Percentiles rank a stretch among this genome's conserved stretches.
phyloP scores from a whole-genome alignment of 192 early-diverging fungal genomes.

The Gaertneriomyces semiglobifer region DNA sequence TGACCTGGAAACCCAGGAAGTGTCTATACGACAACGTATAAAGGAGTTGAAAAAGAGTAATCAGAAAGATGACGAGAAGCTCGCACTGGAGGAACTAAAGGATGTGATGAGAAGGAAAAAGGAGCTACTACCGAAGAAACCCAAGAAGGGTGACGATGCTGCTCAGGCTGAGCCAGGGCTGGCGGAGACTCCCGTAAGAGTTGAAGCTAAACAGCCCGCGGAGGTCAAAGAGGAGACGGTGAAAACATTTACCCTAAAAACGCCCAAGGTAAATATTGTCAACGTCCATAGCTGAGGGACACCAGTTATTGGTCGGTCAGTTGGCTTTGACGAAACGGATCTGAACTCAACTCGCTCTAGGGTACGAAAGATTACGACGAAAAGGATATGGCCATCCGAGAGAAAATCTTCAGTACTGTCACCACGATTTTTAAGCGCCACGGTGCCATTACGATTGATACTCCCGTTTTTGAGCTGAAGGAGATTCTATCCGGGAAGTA shows the following conservation, averaged over 20 bases:
- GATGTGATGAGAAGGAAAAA: constrained; percentile 20
- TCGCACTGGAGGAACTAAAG: constrained; percentile 18
- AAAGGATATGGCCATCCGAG: constrained; percentile 96
- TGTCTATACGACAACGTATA: constrained; percentile 2
- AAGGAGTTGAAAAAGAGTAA: constrained; percentile 28
- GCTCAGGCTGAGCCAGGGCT: background rate
- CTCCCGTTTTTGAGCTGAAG: constrained; percentile 96
- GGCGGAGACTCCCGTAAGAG: background rate
- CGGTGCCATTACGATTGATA: constrained; percentile 97
- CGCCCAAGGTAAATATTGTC: constrained; percentile 23
- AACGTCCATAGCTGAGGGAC: background rate
- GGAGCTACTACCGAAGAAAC: constrained; percentile 20
- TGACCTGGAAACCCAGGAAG: constrained; percentile 11
- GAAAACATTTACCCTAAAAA: constrained; percentile 29
- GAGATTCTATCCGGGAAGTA: constrained; percentile 97
- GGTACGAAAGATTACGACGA: constrained; percentile 94
- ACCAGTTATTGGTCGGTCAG: background rate
- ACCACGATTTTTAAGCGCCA: constrained; percentile 87
- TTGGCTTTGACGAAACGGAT: too few species aligned
- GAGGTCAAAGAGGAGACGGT: constrained; percentile 6
- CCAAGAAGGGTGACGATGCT: constrained; percentile 10
- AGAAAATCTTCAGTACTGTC: constrained; percentile 87
- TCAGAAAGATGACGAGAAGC: constrained; percentile 16
- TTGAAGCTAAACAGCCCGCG: background rate
- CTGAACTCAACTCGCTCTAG: constrained; percentile 26